These are phyloP conservation scores for Vararia minispora DNA, from an alignment of 768 basidiomycete species.

Conservation along the genomic window DNA sequence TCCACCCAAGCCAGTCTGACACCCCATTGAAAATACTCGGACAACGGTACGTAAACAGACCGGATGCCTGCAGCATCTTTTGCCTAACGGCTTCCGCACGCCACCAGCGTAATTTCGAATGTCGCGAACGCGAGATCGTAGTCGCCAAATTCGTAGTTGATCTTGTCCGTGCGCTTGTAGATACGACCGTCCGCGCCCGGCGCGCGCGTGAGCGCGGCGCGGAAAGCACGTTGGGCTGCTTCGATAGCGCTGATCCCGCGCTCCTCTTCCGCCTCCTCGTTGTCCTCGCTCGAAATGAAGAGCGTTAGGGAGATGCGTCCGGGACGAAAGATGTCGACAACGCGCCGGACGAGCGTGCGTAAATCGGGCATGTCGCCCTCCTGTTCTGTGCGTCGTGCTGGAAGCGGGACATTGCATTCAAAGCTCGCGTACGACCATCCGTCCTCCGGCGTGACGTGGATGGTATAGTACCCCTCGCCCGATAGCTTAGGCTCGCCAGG, in stretches of 20 bases:
- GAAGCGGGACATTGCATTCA: constrained; percentile 90
- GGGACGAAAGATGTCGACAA: constrained; percentile 90
- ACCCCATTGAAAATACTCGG: too few species aligned
- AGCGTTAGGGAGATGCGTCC: constrained; percentile 76
- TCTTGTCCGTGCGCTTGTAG: constrained; percentile 89
- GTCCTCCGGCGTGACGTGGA: constrained; percentile 96
- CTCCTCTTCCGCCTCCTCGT: constrained; percentile 30
- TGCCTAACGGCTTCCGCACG: constrained; percentile 8
- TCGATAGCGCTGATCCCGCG: constrained; percentile 51
- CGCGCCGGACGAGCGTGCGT: constrained; percentile 71
- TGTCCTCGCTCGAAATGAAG: constrained; percentile 69
- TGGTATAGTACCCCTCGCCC: constrained; percentile 93
- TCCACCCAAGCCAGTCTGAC: too few species aligned
- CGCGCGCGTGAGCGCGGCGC: constrained; percentile 37
- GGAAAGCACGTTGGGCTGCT: constrained; percentile 65
- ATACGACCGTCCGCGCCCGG: constrained; percentile 13
- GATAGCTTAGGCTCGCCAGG: constrained; percentile 14
- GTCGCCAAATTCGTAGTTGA: constrained; percentile 94
- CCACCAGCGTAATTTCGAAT: constrained; percentile 56
- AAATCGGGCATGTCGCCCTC: constrained; percentile 55
- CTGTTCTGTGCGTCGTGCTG: constrained; percentile 24
- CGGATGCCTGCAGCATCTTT: too few species aligned
- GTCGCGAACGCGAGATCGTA: constrained; percentile 87
- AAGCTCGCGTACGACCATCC: constrained; percentile 99
- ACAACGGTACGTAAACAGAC: too few species aligned